A percentile compares a stretch with the other conserved stretches of the same genome.
These are phyloP conservation scores for Geranium rotundifolium DNA, from an alignment of 345 rosid species.

Conservation along the genomic window DNA sequence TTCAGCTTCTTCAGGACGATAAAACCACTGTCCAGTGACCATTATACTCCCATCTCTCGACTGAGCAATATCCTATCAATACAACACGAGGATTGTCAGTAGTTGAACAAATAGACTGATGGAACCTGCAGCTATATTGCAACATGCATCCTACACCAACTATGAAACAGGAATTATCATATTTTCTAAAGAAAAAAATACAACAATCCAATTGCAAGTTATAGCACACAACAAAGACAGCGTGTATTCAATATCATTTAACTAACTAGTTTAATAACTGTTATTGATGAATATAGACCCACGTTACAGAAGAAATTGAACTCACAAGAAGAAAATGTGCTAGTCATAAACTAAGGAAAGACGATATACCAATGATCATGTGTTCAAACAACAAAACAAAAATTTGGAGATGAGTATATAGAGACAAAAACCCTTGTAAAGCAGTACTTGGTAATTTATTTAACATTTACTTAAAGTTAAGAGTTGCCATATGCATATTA, in stretches of 20 bases:
- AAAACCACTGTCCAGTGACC: conserved; percentile 98
- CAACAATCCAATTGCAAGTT: neutral
- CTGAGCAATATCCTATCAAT: conserved; percentile 62
- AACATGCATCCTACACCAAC: neutral
- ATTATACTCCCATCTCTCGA: conserved; percentile 46
- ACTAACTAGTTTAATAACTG: neutral
- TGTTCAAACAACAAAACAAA: neutral
- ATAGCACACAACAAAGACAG: neutral
- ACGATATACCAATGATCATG: neutral
- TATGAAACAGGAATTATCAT: neutral
- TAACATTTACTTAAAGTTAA: too few relatives aligned
- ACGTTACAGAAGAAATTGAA: neutral
- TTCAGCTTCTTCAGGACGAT: conserved; percentile 98
- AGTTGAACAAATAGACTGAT: too few relatives aligned
- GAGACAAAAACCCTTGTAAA: neutral
- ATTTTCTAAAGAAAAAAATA: neutral
- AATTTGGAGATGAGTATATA: neutral
- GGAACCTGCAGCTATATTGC: neutral
- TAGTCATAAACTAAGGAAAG: neutral
- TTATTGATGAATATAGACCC: neutral
- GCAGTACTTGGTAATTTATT: neutral
- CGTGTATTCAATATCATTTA: neutral
- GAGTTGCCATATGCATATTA: neutral
- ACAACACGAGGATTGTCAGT: neutral
- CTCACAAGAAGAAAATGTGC: neutral